Percentiles rank a stretch among this genome's conserved stretches.
Conservation (phyloP, 306 rosid genomes). For the Datisca glomerata region DNA sequence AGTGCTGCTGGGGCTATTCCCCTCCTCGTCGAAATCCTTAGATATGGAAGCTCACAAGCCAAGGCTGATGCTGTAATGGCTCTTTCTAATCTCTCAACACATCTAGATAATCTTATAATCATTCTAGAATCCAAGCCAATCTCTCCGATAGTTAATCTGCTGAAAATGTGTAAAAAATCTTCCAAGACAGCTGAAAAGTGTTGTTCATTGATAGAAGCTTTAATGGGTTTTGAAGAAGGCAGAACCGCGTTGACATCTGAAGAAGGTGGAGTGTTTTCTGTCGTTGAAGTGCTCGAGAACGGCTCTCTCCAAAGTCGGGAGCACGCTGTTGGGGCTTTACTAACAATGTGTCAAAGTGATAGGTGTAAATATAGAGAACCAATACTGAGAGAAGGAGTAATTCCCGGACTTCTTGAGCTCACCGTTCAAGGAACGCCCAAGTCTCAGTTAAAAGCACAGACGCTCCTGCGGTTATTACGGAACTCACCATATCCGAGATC, state of each 20-base stretch:
- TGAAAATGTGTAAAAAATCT: conserved; percentile 66
- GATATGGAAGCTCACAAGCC: conserved; percentile 70
- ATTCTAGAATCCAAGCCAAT: conserved; percentile 56
- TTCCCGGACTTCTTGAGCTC: conserved; percentile 94
- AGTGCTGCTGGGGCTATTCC: conserved; percentile 79
- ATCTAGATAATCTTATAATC: conserved; percentile 35
- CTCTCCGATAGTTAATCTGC: conserved; percentile 46
- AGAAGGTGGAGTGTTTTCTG: conserved; percentile 92
- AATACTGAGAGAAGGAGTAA: conserved; percentile 86
- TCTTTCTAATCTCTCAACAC: conserved; percentile 83
- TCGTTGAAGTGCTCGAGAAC: conserved; percentile 80
- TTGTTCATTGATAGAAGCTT: conserved; percentile 71
- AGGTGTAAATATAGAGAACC: conserved; percentile 82
- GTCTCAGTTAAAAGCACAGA: conserved; percentile 71
- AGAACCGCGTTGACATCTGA: conserved; percentile 64
- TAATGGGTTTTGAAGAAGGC: conserved; percentile 58
- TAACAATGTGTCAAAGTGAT: conserved; percentile 81
- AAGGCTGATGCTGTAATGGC: conserved; percentile 91
- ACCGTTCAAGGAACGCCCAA: conserved; percentile 95
- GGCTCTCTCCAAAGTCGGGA: conserved; percentile 82
- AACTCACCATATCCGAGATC: conserved; percentile 83
- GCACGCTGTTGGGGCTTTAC: conserved; percentile 71
- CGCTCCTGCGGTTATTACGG: conserved; percentile 56
- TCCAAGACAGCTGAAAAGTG: conserved; percentile 91
- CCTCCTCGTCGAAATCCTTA: conserved; percentile 68